A percentile compares a stretch with the other conserved stretches of the same genome.
Evolutionary conservation across 345 rosid genomes (phyloP).

Genomic region (Citrus inodora): DNA sequence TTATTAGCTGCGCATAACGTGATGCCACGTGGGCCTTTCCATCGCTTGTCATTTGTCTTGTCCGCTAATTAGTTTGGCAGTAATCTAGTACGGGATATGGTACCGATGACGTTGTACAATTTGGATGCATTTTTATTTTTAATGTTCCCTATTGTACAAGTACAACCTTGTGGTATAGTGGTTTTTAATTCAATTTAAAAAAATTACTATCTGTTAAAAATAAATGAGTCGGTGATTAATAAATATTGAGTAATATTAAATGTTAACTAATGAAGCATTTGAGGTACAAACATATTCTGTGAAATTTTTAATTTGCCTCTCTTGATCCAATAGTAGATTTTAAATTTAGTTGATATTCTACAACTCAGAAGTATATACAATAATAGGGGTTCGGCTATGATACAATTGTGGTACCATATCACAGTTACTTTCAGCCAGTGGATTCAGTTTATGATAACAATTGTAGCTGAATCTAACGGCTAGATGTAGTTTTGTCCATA

Average conservation of each 20-base stretch:
- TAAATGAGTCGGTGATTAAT: not conserved
- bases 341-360: not conserved
- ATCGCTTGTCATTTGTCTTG: not conserved
- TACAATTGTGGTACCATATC: too few relatives aligned
- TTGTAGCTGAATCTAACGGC: too few relatives aligned
- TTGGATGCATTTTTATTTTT: too few relatives aligned
- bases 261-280: not conserved
- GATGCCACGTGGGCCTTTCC: slow-evolving; percentile 27
- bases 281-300: too few relatives aligned
- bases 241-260: not conserved
- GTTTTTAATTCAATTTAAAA: too few relatives aligned
- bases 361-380: not conserved
- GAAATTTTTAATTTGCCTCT: not conserved
- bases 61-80: not conserved
- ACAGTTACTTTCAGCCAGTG: too few relatives aligned
- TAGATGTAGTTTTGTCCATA: not conserved
- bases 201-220: too few relatives aligned
- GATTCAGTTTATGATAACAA: too few relatives aligned
- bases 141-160: too few relatives aligned
- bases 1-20: not conserved
- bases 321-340: not conserved
- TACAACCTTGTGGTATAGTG: too few relatives aligned
- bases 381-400: not conserved
- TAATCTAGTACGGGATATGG: not conserved
- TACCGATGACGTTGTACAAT: too few relatives aligned